These are phyloP conservation scores for Friedmanniomyces endolithicus DNA, from an alignment of 495 filamentous ascomycete genomes.

Conservation along the genomic window DNA sequence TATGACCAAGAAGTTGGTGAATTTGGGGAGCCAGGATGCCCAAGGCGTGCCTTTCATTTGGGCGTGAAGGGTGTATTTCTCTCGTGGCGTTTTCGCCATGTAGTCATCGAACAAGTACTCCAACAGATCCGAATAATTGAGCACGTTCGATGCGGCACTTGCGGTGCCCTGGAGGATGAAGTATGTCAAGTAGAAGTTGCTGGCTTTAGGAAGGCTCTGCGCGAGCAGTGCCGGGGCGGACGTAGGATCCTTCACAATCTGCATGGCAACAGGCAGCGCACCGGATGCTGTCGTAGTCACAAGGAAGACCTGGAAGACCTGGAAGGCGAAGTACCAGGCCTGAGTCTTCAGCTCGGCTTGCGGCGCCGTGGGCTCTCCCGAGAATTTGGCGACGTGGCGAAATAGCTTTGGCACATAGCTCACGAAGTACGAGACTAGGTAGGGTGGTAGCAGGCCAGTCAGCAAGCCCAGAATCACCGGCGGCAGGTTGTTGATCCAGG, in stretches of 20 bases:
- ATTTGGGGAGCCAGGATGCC: slow-evolving; percentile 30
- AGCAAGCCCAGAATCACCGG: slow-evolving; percentile 23
- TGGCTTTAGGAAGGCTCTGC: slow-evolving; percentile 25
- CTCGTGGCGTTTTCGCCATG: slow-evolving; percentile 28
- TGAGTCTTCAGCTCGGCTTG: slow-evolving; percentile 29
- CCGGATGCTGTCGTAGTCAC: slow-evolving; percentile 29
- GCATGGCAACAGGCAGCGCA: slow-evolving; percentile 20
- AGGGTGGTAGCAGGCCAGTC: slow-evolving; percentile 26
- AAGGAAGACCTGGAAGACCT: slow-evolving; percentile 32
- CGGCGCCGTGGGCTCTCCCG: slow-evolving; percentile 23
- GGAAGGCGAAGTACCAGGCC: slow-evolving; percentile 29
- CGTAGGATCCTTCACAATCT: slow-evolving; percentile 23
- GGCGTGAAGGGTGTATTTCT: slow-evolving; percentile 25
- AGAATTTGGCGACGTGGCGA: slow-evolving; percentile 17
- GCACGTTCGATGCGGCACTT: slow-evolving; percentile 23
- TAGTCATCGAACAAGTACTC: slow-evolving; percentile 23
- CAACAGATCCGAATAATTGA: slow-evolving; percentile 27
- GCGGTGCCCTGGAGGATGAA: slow-evolving; percentile 31
- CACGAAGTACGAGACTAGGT: slow-evolving; percentile 21
- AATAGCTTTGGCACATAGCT: slow-evolving; percentile 29
- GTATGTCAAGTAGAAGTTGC: slow-evolving; percentile 33
- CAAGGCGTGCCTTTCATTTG: slow-evolving; percentile 25
- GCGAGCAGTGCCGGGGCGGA: slow-evolving; percentile 25
- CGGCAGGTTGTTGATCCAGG: slow-evolving; percentile 26
- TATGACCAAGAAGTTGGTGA: slow-evolving; percentile 30